Base-by-base conservation (phyloP, 1,139 yeast species). In the Pichia sp. region DNA sequence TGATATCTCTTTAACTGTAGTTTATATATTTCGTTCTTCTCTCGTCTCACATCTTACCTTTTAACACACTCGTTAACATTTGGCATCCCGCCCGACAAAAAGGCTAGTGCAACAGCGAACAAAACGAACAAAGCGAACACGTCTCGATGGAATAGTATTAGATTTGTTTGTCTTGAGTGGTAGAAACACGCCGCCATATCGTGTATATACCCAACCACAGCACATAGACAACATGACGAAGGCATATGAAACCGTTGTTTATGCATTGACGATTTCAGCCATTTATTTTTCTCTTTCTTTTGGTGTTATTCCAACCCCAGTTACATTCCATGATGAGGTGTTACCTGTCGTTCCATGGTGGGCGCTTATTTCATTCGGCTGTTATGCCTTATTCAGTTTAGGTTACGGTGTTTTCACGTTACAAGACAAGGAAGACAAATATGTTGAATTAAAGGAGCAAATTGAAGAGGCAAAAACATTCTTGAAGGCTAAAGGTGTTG, bases 301-400 rank as follows among this genome's bases (percentile, higher is more conserved):
- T 18, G 79, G 80, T 16, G 68, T 72, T 22, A 65, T 82, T 43
- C 88, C 89, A 31, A 62, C 74, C 3, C 68, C 79, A n/a, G 63
- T 61, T 15, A 54, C 61, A 33, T 54, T 81, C 52, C 74, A 69
- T 40, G 57, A 66, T 30, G 79, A 79, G 50, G 72, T 82, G 45
- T 63, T 82, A 49, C 89, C 89, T 21, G 71, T 70, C 22, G 63
- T 82, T 45, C 91, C 91, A 39, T 78, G 74, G 69, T 82, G 89
- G 89, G 72, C 68, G 0, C 64, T 82, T 51, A 85, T 82, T 26
- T 56, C 82, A 6, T 81, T 82, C 59, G 89, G 89, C 25, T 66
- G 84, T 18, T 82, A 78, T 56, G 78, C 88, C n/a, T 69, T 37
- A 11, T 37, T 37, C 14, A 31, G 33, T 18, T 31, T 37, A 22